phyloP scores from a whole-genome alignment of 2,329 filamentous ascomycete species.

The Apiospora kogelbergensis region DNA sequence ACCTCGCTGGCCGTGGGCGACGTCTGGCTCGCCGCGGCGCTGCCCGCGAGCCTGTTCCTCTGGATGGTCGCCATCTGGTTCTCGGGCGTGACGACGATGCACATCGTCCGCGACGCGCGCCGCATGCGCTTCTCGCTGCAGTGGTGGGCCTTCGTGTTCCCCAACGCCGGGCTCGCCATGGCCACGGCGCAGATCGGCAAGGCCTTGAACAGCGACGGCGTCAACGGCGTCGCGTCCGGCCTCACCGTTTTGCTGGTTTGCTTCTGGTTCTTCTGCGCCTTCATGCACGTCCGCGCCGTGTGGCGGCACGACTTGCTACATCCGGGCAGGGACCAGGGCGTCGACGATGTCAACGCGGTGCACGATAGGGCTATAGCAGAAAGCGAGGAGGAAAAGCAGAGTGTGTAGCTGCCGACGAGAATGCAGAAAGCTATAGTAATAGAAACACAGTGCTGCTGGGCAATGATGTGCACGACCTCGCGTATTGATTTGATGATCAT shows the following conservation, averaged over 20 bases:
- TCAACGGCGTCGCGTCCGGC: conserved; percentile 48
- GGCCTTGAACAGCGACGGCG: conserved; percentile 43
- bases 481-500: neutral
- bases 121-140: conserved; percentile 45
- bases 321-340: conserved; percentile 55
- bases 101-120: conserved; percentile 34
- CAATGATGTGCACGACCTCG: too few relatives aligned
- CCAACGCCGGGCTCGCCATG: conserved; percentile 56
- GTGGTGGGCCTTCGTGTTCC: conserved; percentile 62
- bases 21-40: conserved; percentile 43
- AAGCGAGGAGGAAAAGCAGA: conserved; percentile 19
- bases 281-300: conserved; percentile 43
- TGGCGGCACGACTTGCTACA: conserved; percentile 45
- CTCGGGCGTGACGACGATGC: conserved; percentile 42
- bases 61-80: conserved; percentile 57
- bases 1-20: conserved; percentile 26
- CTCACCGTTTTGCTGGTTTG: conserved; percentile 49
- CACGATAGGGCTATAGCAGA: neutral
- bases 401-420: neutral
- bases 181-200: conserved; percentile 53
- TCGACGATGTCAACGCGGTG: conserved; percentile 29
- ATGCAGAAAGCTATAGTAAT: neutral
- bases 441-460: too few relatives aligned
- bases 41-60: conserved; percentile 47
- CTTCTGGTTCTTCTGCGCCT: conserved; percentile 49